These are phyloP conservation scores for Fusarium secorum DNA, from an alignment of 2,329 filamentous ascomycete genomes.

Conservation along the genomic window DNA sequence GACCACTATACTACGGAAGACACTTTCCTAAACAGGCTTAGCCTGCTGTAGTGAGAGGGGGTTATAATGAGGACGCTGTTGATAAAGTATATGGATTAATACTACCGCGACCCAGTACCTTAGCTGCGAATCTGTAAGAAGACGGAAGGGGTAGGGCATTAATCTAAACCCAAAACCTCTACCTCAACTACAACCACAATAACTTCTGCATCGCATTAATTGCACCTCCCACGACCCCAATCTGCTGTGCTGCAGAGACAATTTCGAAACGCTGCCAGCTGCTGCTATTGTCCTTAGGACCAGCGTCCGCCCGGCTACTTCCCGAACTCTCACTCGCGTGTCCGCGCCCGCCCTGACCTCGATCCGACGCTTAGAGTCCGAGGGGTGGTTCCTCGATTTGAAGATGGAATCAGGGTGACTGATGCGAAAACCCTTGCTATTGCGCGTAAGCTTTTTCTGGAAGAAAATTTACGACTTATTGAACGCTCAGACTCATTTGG, in stretches of 20 bases:
- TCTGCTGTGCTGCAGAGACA: not conserved
- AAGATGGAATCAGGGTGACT: not conserved
- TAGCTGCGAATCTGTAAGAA: not conserved
- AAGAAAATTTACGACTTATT: not conserved
- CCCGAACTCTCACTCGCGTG: not conserved
- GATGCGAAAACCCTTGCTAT: not conserved
- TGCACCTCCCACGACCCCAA: too few species aligned
- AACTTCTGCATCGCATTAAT: not conserved
- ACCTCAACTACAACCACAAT: not conserved
- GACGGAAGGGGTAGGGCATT: not conserved
- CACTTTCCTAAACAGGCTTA: not conserved
- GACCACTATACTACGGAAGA: constrained; percentile 39
- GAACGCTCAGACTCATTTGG: not conserved
- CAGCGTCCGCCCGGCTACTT: not conserved
- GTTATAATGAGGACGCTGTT: accelerated
- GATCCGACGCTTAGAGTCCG: too few species aligned
- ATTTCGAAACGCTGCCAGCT: not conserved
- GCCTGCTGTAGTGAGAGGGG: not conserved
- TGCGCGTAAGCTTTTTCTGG: not conserved
- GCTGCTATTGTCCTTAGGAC: not conserved
- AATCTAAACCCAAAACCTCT: not conserved
- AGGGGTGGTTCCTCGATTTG: not conserved
- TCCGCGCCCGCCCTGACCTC: not conserved
- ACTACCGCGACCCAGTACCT: not conserved
- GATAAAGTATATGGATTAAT: not conserved